These are phyloP conservation scores for Aureobasidium sp. DNA, from an alignment of 2,329 filamentous ascomycete genomes.

Conservation along the genomic window DNA sequence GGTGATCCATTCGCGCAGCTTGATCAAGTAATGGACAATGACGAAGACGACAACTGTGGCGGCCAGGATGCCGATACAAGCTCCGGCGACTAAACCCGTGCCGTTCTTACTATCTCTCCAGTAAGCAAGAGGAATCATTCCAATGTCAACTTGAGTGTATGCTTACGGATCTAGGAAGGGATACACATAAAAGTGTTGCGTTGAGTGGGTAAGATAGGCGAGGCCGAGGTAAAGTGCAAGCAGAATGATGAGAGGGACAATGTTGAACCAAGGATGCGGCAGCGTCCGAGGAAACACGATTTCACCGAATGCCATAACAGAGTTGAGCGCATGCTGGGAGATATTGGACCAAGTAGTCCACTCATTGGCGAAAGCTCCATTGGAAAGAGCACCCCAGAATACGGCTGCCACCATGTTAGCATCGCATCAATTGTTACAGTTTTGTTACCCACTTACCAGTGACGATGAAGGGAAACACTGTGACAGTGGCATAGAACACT, in stretches of 20 bases:
- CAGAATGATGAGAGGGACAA: slow-evolving; percentile 60
- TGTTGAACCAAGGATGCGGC: slow-evolving; percentile 54
- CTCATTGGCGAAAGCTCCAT: slow-evolving; percentile 24
- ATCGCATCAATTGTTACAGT: neutral
- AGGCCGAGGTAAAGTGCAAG: slow-evolving; percentile 63
- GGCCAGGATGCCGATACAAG: slow-evolving; percentile 45
- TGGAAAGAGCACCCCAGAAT: slow-evolving; percentile 33
- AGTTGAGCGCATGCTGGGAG: slow-evolving; percentile 68
- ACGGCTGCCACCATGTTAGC: slow-evolving; percentile 24
- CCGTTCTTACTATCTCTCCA: slow-evolving; percentile 25
- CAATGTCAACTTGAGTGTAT: neutral
- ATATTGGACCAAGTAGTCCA: slow-evolving; percentile 49
- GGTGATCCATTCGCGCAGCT: slow-evolving; percentile 32
- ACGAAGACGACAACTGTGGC: slow-evolving; percentile 32
- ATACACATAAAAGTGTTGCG: slow-evolving; percentile 69
- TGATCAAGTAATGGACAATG: slow-evolving; percentile 32
- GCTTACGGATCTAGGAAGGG: slow-evolving; percentile 58
- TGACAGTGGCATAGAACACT: slow-evolving; percentile 34
- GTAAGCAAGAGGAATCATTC: neutral
- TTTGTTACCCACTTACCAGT: slow-evolving; percentile 28
- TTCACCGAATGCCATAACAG: slow-evolving; percentile 65
- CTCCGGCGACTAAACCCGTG: slow-evolving; percentile 51
- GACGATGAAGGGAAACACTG: slow-evolving; percentile 35
- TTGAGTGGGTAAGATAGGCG: slow-evolving; percentile 63
- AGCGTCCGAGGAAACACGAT: slow-evolving; percentile 58